Evolutionary conservation across 805 yeast genomes (phyloP).

Genomic region (Candida pseudofarinosa): DNA sequence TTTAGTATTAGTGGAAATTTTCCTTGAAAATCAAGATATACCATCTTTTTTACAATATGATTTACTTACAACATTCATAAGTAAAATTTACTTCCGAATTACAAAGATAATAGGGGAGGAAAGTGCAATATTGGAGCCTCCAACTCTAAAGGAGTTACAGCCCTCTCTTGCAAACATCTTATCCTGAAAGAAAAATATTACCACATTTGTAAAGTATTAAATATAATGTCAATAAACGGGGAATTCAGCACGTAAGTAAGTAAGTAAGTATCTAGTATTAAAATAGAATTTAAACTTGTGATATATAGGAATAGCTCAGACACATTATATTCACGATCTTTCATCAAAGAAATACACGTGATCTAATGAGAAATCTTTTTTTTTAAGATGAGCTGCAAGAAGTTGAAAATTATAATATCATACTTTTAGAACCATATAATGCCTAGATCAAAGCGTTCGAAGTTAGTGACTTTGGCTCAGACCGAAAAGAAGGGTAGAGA

Average conservation of each 20-base stretch:
- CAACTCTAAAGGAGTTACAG: constrained; percentile 11
- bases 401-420: constrained; percentile 1
- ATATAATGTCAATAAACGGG: too few relatives aligned
- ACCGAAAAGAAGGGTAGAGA: constrained; percentile 95
- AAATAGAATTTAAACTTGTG: too few relatives aligned
- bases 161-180: background rate
- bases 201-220: too few relatives aligned
- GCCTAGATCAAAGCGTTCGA: constrained; percentile 98
- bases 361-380: constrained; percentile 7
- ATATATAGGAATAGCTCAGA: too few relatives aligned
- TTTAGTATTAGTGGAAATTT: constrained; percentile 10
- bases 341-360: constrained; percentile 8
- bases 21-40: constrained; percentile 10
- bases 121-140: constrained; percentile 5
- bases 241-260: too few relatives aligned
- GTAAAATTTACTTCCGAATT: constrained; percentile 3
- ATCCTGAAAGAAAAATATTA: too few relatives aligned
- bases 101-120: constrained; percentile 3
- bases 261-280: too few relatives aligned
- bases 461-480: constrained; percentile 90
- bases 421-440: constrained; percentile 33
- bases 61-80: constrained; percentile 10
- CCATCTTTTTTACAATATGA: constrained; percentile 15
- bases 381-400: constrained; percentile 23
- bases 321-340: too few relatives aligned